These are phyloP conservation scores for Mortierella sp. DNA, from an alignment of 371 early-diverging fungal genomes.

Conservation along the genomic window DNA sequence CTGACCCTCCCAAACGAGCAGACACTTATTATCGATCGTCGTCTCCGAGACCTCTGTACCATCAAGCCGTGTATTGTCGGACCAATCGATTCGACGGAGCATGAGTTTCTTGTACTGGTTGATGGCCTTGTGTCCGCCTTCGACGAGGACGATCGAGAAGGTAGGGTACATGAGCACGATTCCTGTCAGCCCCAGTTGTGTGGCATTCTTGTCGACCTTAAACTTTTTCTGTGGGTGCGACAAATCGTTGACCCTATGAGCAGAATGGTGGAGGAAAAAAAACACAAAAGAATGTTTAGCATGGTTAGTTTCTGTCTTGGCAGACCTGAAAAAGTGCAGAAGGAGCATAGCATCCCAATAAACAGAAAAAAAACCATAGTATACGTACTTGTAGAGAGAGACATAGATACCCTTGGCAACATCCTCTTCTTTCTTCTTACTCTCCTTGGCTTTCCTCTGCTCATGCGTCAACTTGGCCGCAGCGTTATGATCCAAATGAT, in stretches of 20 bases:
- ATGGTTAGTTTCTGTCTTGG: neutral
- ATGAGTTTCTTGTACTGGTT: constrained; percentile 95
- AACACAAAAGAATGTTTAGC: neutral
- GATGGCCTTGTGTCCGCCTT: constrained; percentile 93
- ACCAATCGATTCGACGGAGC: constrained; percentile 97
- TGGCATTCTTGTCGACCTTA: constrained; percentile 94
- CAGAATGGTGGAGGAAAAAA: neutral
- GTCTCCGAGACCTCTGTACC: constrained; percentile 57
- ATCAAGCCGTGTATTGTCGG: constrained; percentile 64
- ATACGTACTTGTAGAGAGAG: constrained; percentile 85
- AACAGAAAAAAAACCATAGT: neutral
- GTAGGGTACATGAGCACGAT: constrained; percentile 80
- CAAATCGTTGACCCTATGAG: constrained; percentile 79
- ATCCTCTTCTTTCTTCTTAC: constrained; percentile 82
- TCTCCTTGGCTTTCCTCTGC: constrained; percentile 84
- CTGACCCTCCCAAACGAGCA: constrained; percentile 95
- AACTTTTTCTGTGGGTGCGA: constrained; percentile 82
- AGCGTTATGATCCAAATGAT: constrained; percentile 86
- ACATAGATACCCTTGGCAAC: constrained; percentile 75
- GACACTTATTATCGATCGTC: constrained; percentile 82
- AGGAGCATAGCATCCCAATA: neutral
- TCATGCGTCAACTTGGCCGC: constrained; percentile 91
- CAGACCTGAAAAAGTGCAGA: no score
- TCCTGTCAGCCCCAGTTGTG: constrained; percentile 88
- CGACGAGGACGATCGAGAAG: constrained; percentile 89